Evolutionary conservation across 2,329 filamentous ascomycete genomes (phyloP).

Genomic region (Cyanodermella asteris): DNA sequence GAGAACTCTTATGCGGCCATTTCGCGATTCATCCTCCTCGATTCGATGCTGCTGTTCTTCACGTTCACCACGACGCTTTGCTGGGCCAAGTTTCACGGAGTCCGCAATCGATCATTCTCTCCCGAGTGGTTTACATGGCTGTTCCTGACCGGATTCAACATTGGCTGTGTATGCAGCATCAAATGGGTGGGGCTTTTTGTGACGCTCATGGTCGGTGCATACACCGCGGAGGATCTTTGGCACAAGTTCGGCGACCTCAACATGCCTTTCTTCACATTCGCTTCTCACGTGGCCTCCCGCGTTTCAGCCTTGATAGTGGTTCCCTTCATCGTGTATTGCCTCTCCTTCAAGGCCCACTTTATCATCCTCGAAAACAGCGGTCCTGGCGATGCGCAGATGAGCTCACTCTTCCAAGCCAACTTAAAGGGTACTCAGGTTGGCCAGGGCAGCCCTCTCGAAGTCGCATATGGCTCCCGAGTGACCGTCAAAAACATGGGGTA

Average conservation of each 20-base stretch:
- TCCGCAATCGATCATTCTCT: slow-evolving; percentile 69
- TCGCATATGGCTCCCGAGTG: slow-evolving; percentile 69
- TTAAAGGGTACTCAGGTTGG: slow-evolving; percentile 82
- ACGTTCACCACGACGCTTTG: slow-evolving; percentile 95
- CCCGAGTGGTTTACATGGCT: slow-evolving; percentile 90
- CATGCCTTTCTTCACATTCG: slow-evolving; percentile 56
- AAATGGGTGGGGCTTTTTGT: slow-evolving; percentile 96
- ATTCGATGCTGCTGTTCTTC: slow-evolving; percentile 96
- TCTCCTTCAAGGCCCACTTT: slow-evolving; percentile 91
- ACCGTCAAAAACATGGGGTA: slow-evolving; percentile 99
- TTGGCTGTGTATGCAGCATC: slow-evolving; percentile 94
- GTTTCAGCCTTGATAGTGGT: slow-evolving; percentile 74
- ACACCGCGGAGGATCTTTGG: slow-evolving; percentile 94
- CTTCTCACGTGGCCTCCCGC: slow-evolving; percentile 57
- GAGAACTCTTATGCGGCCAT: slow-evolving; percentile 99
- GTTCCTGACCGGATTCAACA: slow-evolving; percentile 78
- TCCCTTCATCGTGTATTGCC: slow-evolving; percentile 77
- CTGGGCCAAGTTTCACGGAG: slow-evolving; percentile 89
- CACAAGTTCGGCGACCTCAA: slow-evolving; percentile 88
- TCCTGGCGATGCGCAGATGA: slow-evolving; percentile 98
- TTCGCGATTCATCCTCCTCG: slow-evolving; percentile 89
- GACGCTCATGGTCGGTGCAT: slow-evolving; percentile 81
- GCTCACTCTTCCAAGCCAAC: slow-evolving; percentile 95
- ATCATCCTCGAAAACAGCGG: slow-evolving; percentile 80
- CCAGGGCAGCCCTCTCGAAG: slow-evolving; percentile 78